These are phyloP conservation scores for Paraconiothyrium brasiliense DNA, from an alignment of 2,329 filamentous ascomycete genomes.

Conservation along the genomic window DNA sequence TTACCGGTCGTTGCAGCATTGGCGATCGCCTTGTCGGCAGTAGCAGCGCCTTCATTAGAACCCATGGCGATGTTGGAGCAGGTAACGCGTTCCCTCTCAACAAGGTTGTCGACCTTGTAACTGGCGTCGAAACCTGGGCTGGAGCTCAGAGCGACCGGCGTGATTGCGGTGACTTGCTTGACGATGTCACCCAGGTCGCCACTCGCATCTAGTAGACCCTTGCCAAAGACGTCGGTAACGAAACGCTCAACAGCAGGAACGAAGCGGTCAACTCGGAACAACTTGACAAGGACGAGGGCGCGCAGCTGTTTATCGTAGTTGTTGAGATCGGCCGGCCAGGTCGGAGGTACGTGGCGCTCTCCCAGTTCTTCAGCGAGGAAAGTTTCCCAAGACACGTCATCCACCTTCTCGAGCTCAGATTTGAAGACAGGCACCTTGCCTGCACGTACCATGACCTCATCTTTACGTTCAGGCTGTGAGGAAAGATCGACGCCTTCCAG, in stretches of 20 bases:
- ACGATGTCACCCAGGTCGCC: constrained; percentile 89
- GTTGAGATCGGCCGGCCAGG: constrained; percentile 73
- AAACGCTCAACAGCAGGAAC: constrained; percentile 94
- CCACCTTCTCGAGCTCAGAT: constrained; percentile 70
- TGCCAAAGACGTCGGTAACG: constrained; percentile 83
- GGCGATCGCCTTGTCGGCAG: constrained; percentile 93
- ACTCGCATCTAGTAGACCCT: constrained; percentile 80
- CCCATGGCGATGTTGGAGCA: constrained; percentile 99
- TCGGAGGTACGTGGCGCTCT: constrained; percentile 80
- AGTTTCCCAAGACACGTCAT: constrained; percentile 74
- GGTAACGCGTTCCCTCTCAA: constrained; percentile 80
- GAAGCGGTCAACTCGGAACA: constrained; percentile 95
- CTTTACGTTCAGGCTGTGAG: constrained; percentile 68
- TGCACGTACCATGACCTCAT: constrained; percentile 74
- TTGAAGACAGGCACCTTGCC: constrained; percentile 78
- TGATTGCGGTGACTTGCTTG: constrained; percentile 80
- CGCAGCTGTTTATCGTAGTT: constrained; percentile 79
- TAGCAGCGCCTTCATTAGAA: constrained; percentile 91
- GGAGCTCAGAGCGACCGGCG: constrained; percentile 90
- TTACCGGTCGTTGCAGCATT: constrained; percentile 90
- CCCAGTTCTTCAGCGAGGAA: constrained; percentile 89
- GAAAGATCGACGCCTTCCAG: constrained; percentile 82
- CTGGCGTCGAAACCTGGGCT: constrained; percentile 97
- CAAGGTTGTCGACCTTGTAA: constrained; percentile 97
- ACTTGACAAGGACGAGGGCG: constrained; percentile 88